Base-by-base conservation (phyloP, 2,329 filamentous ascomycete species). In the Colletotrichum graminicola region DNA sequence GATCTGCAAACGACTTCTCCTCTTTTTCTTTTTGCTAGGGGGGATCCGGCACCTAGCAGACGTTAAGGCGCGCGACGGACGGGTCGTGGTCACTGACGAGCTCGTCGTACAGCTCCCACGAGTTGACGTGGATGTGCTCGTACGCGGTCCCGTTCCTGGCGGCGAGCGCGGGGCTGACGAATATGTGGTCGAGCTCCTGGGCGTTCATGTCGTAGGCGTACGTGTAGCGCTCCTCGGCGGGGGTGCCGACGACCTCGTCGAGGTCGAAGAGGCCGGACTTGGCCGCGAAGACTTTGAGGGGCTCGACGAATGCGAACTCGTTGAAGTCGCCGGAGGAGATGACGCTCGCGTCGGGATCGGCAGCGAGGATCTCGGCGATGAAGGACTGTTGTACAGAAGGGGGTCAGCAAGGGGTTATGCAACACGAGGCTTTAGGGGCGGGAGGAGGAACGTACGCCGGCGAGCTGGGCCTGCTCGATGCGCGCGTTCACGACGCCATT, bases 41-140 rank as follows among this genome's bases (percentile, higher is more conserved):
- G 21, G 43, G 14, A n/a, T 5, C 29, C 29, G 11, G 18, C 16
- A 23, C 7, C 3, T 73, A 76, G 69, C 90, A 94, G 5, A 93
- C 79, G 77, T 92, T 85, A 69, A 93, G 81, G 79, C 81, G 83
- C 4, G 88, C 91, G 21, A 94, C 87, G 56, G 86, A 90, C 0
- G 92, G 91, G 76, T 94, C 92, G 77, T 93, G 92, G 77, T 93
- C 91, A 62, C 87, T 91, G 29, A 88, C 86, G 78, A 88, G 83
- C 64, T 87, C 87, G 39, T 82, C 85, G 71, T 80, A 85, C 39
- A 83, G 80, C 61, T 88, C 85, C 91, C 92, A 94, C 3, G 90
- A 90, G 79, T 93, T 93, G 62, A 93, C 82, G 80, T 93, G 92
- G 34, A 93, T 77, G 79, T 94, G 91, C 83, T 93, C 89, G 74